Base-by-base conservation (phyloP, 1,139 yeast species). In the Pichia sp. region DNA sequence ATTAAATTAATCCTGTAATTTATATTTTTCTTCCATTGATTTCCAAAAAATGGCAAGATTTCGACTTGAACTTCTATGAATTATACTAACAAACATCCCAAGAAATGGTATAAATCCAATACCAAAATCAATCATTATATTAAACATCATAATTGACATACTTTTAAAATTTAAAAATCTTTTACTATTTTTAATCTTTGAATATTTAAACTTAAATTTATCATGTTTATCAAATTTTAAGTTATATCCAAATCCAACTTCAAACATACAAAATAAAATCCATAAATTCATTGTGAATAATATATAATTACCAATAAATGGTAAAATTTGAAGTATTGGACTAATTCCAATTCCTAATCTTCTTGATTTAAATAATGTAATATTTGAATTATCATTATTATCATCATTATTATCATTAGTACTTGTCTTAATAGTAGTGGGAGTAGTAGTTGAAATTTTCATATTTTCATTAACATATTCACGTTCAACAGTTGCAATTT, bases 11-110 rank as follows among this genome's bases (percentile, higher is more conserved):
- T 38, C 5, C 1, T 33, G n/a, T 7, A 28, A 26, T 29, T 7
- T 34, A 26, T 45, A 49, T 26, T 37, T 28, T 4, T 33, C 26
- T 2, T 51, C 50, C 43, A 51, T n/a, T 2, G 49, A 36, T 30
- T 49, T 45, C 52, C 52, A 49, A 25, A 53, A 48, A 29, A 51
- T 39, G 9, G 49, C 47, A 28, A 54, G 48, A 62, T 86, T 86
- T 53, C 95, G 68, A 34, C 87, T 82, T 58, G 85, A 85, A 48
- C 89, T 80, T 67, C 85, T 83, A 67, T 83, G 86, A 47, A 81
- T 69, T 31, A 86, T 79, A 53, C 79, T 80, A 48, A 83, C 72
- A 42, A 84, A 65, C 57, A 79, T 86, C 9, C 95, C 95, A 25
- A 86, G 78, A 39, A 86, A 53, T 1, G 95, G 95, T 40, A 84